Evolutionary conservation across 1,284 basidiomycete species (phyloP), one percentile per base, ranked within the genome.

Genomic region (Inonotus obliquus): DNA sequence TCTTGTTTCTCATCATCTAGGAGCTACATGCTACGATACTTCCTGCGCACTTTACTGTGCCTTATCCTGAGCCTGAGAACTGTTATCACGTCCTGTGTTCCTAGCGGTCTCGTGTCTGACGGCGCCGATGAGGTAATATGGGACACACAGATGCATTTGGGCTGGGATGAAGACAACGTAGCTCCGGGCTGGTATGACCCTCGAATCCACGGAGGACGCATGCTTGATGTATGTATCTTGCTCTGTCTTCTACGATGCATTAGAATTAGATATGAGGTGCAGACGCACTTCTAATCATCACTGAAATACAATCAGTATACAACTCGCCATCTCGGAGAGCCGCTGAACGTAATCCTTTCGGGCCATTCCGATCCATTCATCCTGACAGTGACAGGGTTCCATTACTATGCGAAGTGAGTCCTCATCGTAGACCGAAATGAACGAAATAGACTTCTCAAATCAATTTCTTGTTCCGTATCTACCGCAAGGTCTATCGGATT

Each of bases 171-270:
- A 17, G 19, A 44, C 2, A 17, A 14, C n/a, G 2, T 44, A 17
- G 2, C n/a, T n/a, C 53, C 19, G 25, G 87, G 86, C 32, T 92
- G 87, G 88, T 71, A 76, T 48, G 90, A 91, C 71, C 91, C 90
- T 23, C 77, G 88, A 54, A 65, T 81, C 29, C 80, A 83, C 59
- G 90, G 89, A 37, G 89, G 90, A 9, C 79, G 79, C 38, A 78
- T 91, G 63, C 75, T 92, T 39, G 89, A 91, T 71, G 89, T 91
- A 67, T 67, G 83, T 72, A 35, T n/a, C 39, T 35, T 37, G 37
- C 19, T 23, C 41, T 29, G 37, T 27, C 37, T 35, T 47, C 32
- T 32, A 32, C n/a, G n/a, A 9, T 32, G 32, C 32, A n/a, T n/a
- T n/a, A n/a, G n/a, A n/a, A n/a, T n/a, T n/a, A n/a, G n/a, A n/a